A percentile compares a stretch with the other conserved stretches of the same genome.
Evolutionary conservation across 2,329 filamentous ascomycete species (phyloP).

Genomic region (Claviceps cyperi): DNA sequence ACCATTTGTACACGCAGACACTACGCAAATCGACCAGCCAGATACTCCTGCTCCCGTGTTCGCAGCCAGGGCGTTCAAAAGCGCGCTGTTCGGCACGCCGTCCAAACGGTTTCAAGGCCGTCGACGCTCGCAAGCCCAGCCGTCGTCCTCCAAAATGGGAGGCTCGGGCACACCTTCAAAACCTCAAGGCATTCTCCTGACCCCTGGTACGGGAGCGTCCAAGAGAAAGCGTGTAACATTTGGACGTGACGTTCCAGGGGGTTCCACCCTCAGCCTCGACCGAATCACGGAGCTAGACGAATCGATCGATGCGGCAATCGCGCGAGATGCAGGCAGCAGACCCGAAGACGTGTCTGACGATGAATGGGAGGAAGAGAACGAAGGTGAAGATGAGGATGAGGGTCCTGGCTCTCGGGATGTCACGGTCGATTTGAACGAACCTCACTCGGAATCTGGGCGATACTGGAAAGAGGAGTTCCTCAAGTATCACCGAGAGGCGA

Average conservation of each 20-base stretch:
- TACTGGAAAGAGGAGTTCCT: slow-evolving; percentile 74
- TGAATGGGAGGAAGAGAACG: slow-evolving; percentile 30
- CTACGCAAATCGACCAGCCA: slow-evolving; percentile 38
- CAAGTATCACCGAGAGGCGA: slow-evolving; percentile 57
- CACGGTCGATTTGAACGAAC: slow-evolving; percentile 58
- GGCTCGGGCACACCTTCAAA: slow-evolving; percentile 32
- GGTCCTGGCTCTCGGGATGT: slow-evolving; percentile 41
- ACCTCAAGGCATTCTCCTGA: slow-evolving; percentile 46
- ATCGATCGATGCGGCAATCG: slow-evolving; percentile 27
- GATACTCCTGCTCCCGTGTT: slow-evolving; percentile 55
- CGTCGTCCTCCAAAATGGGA: slow-evolving; percentile 9
- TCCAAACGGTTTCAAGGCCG: slow-evolving; percentile 23
- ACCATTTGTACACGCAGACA: slow-evolving; percentile 16
- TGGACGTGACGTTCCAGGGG: slow-evolving; percentile 35
- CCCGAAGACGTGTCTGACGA: slow-evolving; percentile 21
- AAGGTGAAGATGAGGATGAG: slow-evolving; percentile 29
- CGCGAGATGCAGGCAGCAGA: slow-evolving; percentile 11
- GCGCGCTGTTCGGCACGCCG: slow-evolving; percentile 48
- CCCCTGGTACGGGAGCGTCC: slow-evolving; percentile 45
- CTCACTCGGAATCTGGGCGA: slow-evolving; percentile 58
- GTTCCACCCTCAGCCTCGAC: slow-evolving; percentile 5
- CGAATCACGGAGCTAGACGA: slow-evolving; percentile 27
- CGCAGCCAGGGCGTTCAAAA: slow-evolving; percentile 49
- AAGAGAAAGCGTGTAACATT: slow-evolving; percentile 53
- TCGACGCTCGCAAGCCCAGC: slow-evolving; percentile 9